Conservation (phyloP, 208 protist genomes). For the Crithidia sp. region DNA sequence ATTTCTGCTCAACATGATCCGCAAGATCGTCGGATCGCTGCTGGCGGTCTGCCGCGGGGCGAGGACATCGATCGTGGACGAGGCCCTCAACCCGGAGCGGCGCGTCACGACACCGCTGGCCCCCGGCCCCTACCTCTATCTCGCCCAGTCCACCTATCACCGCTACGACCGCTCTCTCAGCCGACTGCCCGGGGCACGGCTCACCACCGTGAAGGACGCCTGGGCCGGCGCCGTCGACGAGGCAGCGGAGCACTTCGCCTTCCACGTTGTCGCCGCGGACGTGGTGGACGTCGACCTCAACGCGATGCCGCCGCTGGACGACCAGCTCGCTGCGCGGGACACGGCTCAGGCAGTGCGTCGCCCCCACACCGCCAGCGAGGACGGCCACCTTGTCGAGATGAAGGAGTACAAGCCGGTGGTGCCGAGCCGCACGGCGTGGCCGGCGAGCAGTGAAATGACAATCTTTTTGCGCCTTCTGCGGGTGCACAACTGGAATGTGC, state of each 20-base stretch:
- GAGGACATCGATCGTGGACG: constrained; percentile 42
- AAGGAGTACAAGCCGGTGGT: constrained; percentile 63
- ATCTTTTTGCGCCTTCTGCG: constrained; percentile 73
- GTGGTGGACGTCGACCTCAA: constrained; percentile 75
- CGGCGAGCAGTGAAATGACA: constrained; percentile 69
- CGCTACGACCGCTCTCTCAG: constrained; percentile 63
- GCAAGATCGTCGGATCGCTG: constrained; percentile 80
- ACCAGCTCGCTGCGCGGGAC: constrained; percentile 58
- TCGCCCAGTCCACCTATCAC: constrained; percentile 72
- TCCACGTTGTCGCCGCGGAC: constrained; percentile 46
- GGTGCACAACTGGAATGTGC: constrained; percentile 83
- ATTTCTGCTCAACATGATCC: constrained; percentile 92
- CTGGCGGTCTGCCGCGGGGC: constrained; percentile 72
- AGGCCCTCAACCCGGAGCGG: constrained; percentile 58
- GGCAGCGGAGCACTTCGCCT: constrained; percentile 46
- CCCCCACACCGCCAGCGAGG: constrained; percentile 47
- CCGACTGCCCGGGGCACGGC: neutral
- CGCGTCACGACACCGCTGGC: constrained; percentile 72
- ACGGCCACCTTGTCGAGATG: constrained; percentile 58
- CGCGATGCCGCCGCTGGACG: constrained; percentile 58
- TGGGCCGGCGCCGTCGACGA: constrained; percentile 56
- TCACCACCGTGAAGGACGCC: constrained; percentile 45
- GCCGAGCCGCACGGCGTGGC: constrained; percentile 22
- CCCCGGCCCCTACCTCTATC: constrained; percentile 70
- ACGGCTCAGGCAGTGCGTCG: constrained; percentile 33